These are phyloP conservation scores for Pseudopithomyces chartarum DNA, from an alignment of 2,329 filamentous ascomycete species.

Conservation along the genomic window DNA sequence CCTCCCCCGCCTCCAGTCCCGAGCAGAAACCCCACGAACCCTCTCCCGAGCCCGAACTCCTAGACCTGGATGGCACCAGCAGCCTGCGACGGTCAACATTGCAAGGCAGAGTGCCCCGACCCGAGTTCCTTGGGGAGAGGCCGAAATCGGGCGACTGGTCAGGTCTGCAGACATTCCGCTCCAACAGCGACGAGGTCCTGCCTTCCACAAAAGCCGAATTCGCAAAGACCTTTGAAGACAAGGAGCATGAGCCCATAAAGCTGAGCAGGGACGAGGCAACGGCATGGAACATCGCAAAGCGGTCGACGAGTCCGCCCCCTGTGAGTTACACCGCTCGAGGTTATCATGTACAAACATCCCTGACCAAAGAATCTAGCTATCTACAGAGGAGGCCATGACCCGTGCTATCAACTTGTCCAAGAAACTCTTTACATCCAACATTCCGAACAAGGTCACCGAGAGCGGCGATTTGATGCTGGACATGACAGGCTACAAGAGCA, in stretches of 20 bases:
- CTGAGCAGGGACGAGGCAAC: conserved; percentile 42
- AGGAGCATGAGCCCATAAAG: conserved; percentile 33
- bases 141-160: conserved; percentile 45
- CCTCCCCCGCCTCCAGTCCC: conserved; percentile 87
- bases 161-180: conserved; percentile 45
- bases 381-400: conserved; percentile 75
- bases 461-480: conserved; percentile 95
- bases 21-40: conserved; percentile 60
- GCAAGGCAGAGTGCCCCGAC: conserved; percentile 36
- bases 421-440: conserved; percentile 87
- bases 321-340: conserved; percentile 39
- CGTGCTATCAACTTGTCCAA: conserved; percentile 84
- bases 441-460: conserved; percentile 89
- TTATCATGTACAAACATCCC: background rate
- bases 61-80: conserved; percentile 64
- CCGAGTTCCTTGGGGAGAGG: conserved; percentile 21
- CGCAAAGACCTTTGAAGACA: conserved; percentile 35
- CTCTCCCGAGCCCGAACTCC: conserved; percentile 67
- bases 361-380: conserved; percentile 25
- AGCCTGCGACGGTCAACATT: conserved; percentile 30
- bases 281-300: conserved; percentile 41
- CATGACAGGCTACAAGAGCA: conserved; percentile 96
- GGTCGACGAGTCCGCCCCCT: conserved; percentile 79
- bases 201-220: conserved; percentile 49
- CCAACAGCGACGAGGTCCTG: conserved; percentile 60